These are phyloP conservation scores for Aphanomyces cochlioides DNA, from an alignment of 352 stramenopile species.

Conservation along the genomic window DNA sequence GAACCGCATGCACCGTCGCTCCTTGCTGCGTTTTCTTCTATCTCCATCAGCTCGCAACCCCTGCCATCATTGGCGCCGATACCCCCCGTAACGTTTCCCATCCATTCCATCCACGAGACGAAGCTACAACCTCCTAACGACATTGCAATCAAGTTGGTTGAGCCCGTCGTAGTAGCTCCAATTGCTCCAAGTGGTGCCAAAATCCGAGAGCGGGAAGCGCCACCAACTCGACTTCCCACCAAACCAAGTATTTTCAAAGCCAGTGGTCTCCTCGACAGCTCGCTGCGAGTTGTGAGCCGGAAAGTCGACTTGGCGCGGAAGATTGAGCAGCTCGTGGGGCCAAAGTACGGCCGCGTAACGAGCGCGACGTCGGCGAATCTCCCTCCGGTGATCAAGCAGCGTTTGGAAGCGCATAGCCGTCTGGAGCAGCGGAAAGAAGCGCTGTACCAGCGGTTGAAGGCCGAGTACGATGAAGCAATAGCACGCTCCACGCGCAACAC, in stretches of 20 bases:
- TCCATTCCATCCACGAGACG: background rate
- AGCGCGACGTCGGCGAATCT: slow-evolving; percentile 45
- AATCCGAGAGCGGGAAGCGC: background rate
- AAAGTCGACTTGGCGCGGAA: slow-evolving; percentile 55
- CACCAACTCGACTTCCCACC: background rate
- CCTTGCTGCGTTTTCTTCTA: background rate
- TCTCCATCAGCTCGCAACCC: background rate
- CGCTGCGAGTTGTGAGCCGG: slow-evolving; percentile 37
- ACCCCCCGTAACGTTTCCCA: background rate
- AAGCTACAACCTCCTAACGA: background rate
- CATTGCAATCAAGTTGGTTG: background rate
- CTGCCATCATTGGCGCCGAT: background rate
- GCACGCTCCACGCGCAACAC: too few relatives aligned
- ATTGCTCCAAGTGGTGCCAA: background rate
- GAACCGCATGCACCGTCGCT: slow-evolving; percentile 29
- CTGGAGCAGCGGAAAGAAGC: slow-evolving; percentile 50
- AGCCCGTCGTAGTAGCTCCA: slow-evolving; percentile 14
- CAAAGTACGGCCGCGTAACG: slow-evolving; percentile 53
- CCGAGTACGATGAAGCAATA: slow-evolving; percentile 39
- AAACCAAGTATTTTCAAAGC: slow-evolving; percentile 14
- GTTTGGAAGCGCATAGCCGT: slow-evolving; percentile 44
- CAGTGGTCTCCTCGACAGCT: slow-evolving; percentile 51
- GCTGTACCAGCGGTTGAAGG: slow-evolving; percentile 48
- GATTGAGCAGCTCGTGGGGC: slow-evolving; percentile 61
- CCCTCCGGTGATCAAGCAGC: slow-evolving; percentile 45